A percentile compares a stretch with the other conserved stretches of the same genome.
phyloP scores from a whole-genome alignment of 345 rosid genomes.

The Boechera retrofracta region DNA sequence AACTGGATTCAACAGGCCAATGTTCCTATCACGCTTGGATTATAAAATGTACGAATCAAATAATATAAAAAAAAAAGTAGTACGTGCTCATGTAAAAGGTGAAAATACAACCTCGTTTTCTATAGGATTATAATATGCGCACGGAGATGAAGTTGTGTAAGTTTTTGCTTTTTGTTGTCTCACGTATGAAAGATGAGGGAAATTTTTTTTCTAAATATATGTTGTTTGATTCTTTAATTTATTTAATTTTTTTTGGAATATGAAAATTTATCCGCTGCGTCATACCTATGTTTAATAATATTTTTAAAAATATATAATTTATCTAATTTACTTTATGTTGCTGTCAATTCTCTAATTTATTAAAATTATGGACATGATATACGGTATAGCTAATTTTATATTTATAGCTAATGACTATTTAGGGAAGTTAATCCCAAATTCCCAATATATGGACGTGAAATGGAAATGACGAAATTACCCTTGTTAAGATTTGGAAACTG shows the following conservation, averaged over 20 bases:
- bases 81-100: conserved; percentile 38
- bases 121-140: conserved; percentile 13
- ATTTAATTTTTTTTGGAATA: not conserved
- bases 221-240: not conserved
- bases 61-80: not conserved
- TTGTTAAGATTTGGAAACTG: not conserved
- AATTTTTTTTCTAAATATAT: no score
- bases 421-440: not conserved
- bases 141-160: conserved; percentile 35
- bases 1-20: conserved; percentile 55
- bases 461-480: not conserved
- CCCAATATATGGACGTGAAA: not conserved
- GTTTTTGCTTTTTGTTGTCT: conserved; percentile 32
- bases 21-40: conserved; percentile 51
- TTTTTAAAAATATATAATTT: not conserved
- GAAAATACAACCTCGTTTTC: conserved; percentile 31
- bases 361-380: not conserved
- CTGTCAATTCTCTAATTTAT: not conserved
- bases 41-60: conserved; percentile 33
- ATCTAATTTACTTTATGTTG: not conserved
- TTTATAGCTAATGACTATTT: not conserved
- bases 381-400: no score
- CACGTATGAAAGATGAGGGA: conserved; percentile 16
- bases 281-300: conserved; percentile 12
- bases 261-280: conserved; percentile 1